Base-by-base conservation (phyloP, 73 alveolate genomes). In the Halteria grandinella region DNA sequence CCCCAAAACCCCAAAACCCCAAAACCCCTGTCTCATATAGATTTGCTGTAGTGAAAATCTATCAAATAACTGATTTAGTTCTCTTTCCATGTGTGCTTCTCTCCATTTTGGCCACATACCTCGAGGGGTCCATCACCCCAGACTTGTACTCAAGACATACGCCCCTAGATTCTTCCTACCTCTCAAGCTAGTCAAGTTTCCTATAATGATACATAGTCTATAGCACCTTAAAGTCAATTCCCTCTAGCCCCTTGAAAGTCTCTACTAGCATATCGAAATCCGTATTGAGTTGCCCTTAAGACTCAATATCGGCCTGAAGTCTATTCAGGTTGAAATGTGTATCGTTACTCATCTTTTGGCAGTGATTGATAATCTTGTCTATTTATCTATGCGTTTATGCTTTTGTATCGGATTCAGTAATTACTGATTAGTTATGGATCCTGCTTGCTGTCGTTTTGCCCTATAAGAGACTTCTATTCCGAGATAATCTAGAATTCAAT, bases 111-210 rank as follows among this genome's bases (percentile, higher is more conserved):
- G 90, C 90, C 3, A 69, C 90, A 15, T 62, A 66, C 37, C 90
- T 48, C 4, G 76, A 55, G 33, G 90, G 90, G 34, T 79, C 90
- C 79, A 75, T 69, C 11, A 79, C 80, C 15, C 90, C 90, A 32
- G 73, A 34, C 29, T 74, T 79, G 47, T 79, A 79, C 28, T 79
- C 90, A 24, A 53, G 27, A 20, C 52, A 51, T 0, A 79, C 71
- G 14, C 15, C 41, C 29, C 53, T 52, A 36, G 75, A 29, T 32
- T 54, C 76, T 52, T 79, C 80, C 23, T 21, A 5, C 17, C 11
- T 62, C 27, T 62, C 63, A 1, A 11, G 15, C 60, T 41, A 18
- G 43, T 62, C 78, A 4, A 62, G 45, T 40, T 62, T 62, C 23
- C 41, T 62, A 23, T 62, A 62, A 15, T 62, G 6, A 62, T 39